These are phyloP conservation scores for Mycena amicta DNA, from an alignment of 768 basidiomycete species.

Conservation along the genomic window DNA sequence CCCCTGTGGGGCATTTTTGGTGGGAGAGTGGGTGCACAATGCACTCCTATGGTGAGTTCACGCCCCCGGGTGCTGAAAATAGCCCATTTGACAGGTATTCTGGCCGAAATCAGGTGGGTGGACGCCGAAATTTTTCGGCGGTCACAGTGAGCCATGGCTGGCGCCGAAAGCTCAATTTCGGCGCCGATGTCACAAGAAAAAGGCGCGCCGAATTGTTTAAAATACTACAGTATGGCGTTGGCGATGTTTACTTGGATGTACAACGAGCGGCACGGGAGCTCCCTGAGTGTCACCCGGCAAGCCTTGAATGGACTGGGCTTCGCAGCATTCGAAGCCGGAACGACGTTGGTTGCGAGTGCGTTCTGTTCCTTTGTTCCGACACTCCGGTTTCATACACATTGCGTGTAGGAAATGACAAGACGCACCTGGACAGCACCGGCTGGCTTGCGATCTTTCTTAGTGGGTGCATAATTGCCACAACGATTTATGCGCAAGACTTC, in stretches of 20 bases:
- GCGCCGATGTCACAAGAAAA: no score
- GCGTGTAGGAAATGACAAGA: constrained; percentile 22
- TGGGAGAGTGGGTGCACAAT: no score
- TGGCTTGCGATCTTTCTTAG: constrained; percentile 35
- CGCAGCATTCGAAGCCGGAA: constrained; percentile 23
- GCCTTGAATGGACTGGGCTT: constrained; percentile 18
- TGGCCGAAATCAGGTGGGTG: no score
- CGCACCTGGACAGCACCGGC: constrained; percentile 27
- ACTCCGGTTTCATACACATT: background rate
- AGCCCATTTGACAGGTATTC: no score
- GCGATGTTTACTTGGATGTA: constrained; percentile 20
- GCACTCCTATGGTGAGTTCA: no score
- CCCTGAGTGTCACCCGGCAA: constrained; percentile 9
- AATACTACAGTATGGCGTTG: no score
- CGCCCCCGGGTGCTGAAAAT: no score
- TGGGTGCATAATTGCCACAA: constrained; percentile 39
- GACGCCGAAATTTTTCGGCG: no score
- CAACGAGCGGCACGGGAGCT: constrained; percentile 12
- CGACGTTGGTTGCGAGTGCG: constrained; percentile 20
- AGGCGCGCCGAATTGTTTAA: no score
- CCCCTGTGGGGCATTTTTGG: no score
- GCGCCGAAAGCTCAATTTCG: no score
- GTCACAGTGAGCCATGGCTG: no score
- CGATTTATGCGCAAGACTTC: constrained; percentile 41
- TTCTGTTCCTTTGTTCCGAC: constrained; percentile 1